Conservation (phyloP, 73 alveolate species). For the Tetrahymena elliotti region DNA sequence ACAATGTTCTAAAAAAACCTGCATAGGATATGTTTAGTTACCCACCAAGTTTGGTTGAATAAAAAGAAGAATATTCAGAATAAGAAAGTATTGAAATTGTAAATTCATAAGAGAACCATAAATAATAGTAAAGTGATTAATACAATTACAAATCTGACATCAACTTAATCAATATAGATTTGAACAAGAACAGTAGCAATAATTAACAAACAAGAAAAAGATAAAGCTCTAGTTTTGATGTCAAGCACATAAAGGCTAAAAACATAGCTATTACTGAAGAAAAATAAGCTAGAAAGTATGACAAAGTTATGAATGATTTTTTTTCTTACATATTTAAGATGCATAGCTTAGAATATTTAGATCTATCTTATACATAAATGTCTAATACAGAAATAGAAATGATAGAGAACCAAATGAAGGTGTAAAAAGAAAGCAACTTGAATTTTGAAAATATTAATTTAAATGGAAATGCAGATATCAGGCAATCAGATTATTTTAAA, state of each 20-base stretch:
- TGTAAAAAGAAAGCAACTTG: background rate
- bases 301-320: background rate
- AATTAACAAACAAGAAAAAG: background rate
- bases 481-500: background rate
- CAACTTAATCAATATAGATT: background rate
- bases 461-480: background rate
- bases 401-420: background rate
- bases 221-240: background rate
- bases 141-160: background rate
- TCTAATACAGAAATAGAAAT: background rate
- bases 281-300: background rate
- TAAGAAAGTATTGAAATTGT: background rate
- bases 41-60: background rate
- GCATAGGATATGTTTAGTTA: background rate
- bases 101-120: background rate
- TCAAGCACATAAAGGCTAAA: background rate
- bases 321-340: background rate
- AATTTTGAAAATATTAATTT: background rate
- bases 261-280: background rate
- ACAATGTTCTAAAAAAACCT: background rate
- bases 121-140: background rate
- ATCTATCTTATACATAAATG: background rate
- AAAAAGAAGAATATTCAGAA: background rate
- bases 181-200: background rate
- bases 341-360: background rate